Evolutionary conservation across 495 filamentous ascomycete genomes (phyloP).

Genomic region (Melanomma pulvis-pyrius): DNA sequence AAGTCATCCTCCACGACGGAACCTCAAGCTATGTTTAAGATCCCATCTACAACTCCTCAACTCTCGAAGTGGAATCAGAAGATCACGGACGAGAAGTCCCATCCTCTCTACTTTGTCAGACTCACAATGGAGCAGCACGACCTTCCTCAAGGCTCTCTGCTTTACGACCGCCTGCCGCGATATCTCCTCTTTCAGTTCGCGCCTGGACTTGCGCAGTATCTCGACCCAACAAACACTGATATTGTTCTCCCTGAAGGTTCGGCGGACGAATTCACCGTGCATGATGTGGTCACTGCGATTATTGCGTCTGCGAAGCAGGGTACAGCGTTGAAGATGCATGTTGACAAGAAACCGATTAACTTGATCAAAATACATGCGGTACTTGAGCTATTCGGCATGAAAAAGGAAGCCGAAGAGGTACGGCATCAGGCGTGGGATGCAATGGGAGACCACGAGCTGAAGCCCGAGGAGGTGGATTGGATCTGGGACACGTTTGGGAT

Average conservation of each 20-base stretch:
- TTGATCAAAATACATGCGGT: constrained; percentile 12
- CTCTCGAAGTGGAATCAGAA: no score
- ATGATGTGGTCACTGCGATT: constrained; percentile 8
- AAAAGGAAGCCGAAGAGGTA: background rate
- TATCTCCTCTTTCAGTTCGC: constrained; percentile 1
- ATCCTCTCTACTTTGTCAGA: no score
- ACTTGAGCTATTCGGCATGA: constrained; percentile 11
- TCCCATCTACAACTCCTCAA: no score
- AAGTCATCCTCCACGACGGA: no score
- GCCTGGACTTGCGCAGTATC: background rate
- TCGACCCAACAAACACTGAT: background rate
- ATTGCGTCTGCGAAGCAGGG: background rate
- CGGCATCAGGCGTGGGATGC: background rate
- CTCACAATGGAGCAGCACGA: no score
- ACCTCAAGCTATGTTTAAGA: no score
- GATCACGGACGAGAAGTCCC: no score
- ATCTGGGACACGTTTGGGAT: constrained; percentile 16
- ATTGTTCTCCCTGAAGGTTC: constrained; percentile 7
- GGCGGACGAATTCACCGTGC: background rate
- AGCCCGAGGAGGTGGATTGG: background rate
- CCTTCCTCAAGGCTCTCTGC: no score
- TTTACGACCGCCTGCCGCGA: no score
- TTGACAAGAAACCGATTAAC: background rate
- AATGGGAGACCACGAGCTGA: background rate
- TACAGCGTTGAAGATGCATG: background rate